A percentile compares a stretch with the other conserved stretches of the same genome.
phyloP scores from a whole-genome alignment of 2,329 filamentous ascomycete genomes.

The Ceratocystis harringtonii region DNA sequence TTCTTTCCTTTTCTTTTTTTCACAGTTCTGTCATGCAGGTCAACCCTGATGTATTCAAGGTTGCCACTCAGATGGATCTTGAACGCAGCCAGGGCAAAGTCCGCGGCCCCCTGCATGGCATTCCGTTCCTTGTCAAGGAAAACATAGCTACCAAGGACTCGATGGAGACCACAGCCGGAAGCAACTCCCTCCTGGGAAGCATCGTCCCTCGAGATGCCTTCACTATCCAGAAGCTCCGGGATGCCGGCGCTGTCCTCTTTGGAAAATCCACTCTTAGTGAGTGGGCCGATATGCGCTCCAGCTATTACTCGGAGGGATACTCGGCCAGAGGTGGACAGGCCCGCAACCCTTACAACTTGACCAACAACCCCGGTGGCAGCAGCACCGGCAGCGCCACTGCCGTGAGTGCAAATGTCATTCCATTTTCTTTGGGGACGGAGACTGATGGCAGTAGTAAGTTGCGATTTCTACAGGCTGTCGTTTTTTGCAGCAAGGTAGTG shows the following conservation, averaged over 20 bases:
- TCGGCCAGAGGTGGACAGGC: conserved; percentile 49
- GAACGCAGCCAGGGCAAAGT: conserved; percentile 42
- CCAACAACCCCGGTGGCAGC: conserved; percentile 51
- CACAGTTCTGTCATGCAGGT: conserved; percentile 44
- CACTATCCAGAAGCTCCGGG: conserved; percentile 45
- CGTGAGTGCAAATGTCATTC: conserved; percentile 46
- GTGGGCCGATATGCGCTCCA: conserved; percentile 59
- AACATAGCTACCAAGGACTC: conserved; percentile 54
- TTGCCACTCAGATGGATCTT: conserved; percentile 44
- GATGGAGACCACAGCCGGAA: conserved; percentile 61
- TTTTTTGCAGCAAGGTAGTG: not conserved
- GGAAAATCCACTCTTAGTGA: conserved; percentile 58
- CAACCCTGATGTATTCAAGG: conserved; percentile 51
- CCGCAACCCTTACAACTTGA: conserved; percentile 53
- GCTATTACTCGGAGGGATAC: conserved; percentile 53
- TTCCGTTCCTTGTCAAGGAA: conserved; percentile 63
- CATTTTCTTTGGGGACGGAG: conserved; percentile 57
- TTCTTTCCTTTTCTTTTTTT: not conserved
- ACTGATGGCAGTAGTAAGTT: conserved; percentile 48
- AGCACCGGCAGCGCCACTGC: conserved; percentile 51
- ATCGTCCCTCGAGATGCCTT: conserved; percentile 52
- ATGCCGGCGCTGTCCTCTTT: conserved; percentile 52
- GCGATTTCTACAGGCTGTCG: no score
- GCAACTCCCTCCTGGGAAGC: conserved; percentile 49
- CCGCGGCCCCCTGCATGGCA: conserved; percentile 56